Evolutionary conservation across 2,329 filamentous ascomycete species (phyloP).

Genomic region (Acephala macrosclerotiorum): DNA sequence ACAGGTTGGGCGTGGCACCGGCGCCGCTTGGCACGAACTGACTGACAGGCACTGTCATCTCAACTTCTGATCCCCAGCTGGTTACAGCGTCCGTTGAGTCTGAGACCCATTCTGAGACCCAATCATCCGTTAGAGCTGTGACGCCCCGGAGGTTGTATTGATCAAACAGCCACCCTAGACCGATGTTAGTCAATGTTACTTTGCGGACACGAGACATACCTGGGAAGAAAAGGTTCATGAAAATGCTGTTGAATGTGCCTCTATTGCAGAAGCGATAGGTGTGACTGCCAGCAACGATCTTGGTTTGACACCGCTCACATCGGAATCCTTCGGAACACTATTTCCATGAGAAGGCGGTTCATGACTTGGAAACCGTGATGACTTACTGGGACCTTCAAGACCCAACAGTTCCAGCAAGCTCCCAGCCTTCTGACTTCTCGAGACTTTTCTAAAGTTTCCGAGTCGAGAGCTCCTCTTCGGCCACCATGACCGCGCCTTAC

Average conservation of each 20-base stretch:
- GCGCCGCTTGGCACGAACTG: constrained; percentile 23
- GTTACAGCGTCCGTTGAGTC: constrained; percentile 16
- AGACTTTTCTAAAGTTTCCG: constrained; percentile 26
- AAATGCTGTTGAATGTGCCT: constrained; percentile 18
- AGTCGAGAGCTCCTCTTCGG: constrained; percentile 30
- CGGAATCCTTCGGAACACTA: constrained; percentile 32
- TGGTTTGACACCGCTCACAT: constrained; percentile 29
- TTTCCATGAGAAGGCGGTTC: not conserved
- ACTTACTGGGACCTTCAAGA: constrained; percentile 34
- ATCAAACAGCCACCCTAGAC: not conserved
- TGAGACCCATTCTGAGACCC: not conserved
- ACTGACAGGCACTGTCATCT: constrained; percentile 18
- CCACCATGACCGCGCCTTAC: constrained; percentile 18
- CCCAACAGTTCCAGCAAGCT: constrained; percentile 39
- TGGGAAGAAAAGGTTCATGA: constrained; percentile 27
- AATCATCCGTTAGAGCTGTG: not conserved
- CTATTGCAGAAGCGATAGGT: constrained; percentile 27
- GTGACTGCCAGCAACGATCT: not conserved
- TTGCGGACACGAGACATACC: constrained; percentile 11
- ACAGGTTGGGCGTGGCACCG: constrained; percentile 17
- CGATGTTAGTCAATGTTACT: not conserved
- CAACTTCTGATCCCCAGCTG: constrained; percentile 16
- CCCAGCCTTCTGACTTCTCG: constrained; percentile 33
- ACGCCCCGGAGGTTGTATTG: not conserved
- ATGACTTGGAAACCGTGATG: not conserved